Evolutionary conservation across 208 protist genomes (phyloP).

Genomic region (Blastocrithidia nonstop): DNA sequence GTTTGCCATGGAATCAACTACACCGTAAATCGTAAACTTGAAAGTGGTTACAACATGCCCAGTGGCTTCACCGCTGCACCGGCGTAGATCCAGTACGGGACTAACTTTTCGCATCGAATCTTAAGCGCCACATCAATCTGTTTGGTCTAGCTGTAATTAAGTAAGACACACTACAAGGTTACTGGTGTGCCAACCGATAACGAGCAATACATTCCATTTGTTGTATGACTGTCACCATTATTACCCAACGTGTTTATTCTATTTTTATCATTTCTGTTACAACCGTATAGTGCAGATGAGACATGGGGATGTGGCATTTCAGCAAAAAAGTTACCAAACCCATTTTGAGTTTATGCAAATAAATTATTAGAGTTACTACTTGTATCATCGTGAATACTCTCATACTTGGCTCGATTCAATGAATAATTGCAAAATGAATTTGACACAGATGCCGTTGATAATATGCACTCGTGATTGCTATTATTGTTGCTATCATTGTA

Average conservation of each 20-base stretch:
- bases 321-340: conserved; percentile 6
- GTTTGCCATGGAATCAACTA: conserved; percentile 46
- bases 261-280: conserved; percentile 9
- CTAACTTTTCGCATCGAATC: conserved; percentile 42
- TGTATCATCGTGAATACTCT: too few relatives aligned
- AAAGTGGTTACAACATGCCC: conserved; percentile 11
- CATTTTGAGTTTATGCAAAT: too few relatives aligned
- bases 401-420: too few relatives aligned
- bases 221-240: background rate
- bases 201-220: background rate
- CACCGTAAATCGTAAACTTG: conserved; percentile 16
- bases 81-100: conserved; percentile 45
- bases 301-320: conserved; percentile 14
- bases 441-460: too few relatives aligned
- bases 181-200: conserved; percentile 15
- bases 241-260: background rate
- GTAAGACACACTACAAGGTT: conserved; percentile 11
- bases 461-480: too few relatives aligned
- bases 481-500: too few relatives aligned
- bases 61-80: conserved; percentile 27
- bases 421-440: too few relatives aligned
- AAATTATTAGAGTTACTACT: too few relatives aligned
- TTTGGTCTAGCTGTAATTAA: conserved; percentile 11
- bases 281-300: conserved; percentile 13
- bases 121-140: conserved; percentile 31